Conservation (phyloP, 345 rosid genomes). For the Sonneratia caseolaris region DNA sequence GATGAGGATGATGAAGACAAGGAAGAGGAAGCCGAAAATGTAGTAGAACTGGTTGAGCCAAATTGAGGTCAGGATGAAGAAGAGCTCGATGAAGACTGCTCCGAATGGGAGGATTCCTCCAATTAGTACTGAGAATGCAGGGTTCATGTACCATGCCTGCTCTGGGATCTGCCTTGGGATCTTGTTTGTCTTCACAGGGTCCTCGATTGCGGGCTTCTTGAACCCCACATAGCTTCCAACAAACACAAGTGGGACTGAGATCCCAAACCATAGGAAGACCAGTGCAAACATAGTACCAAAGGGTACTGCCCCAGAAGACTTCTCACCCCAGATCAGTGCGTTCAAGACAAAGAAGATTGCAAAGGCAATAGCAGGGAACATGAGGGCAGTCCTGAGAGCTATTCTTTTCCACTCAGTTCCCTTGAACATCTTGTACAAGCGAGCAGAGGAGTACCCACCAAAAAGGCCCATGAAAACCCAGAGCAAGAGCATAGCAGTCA, state of each 20-base stretch:
- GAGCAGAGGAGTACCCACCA: constrained; percentile 30
- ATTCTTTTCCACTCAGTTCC: constrained; percentile 29
- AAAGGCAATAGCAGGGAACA: constrained; percentile 28
- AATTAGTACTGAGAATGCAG: constrained; percentile 22
- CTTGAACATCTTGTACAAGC: constrained; percentile 26
- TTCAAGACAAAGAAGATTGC: constrained; percentile 27
- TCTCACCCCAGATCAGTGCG: constrained; percentile 37
- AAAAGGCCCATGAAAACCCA: constrained; percentile 40
- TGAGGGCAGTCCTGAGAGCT: constrained; percentile 28
- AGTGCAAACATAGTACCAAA: constrained; percentile 36
- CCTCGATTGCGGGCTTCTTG: constrained; percentile 28
- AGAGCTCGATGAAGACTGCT: constrained; percentile 31
- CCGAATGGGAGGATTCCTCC: constrained; percentile 37
- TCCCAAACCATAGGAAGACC: constrained; percentile 35
- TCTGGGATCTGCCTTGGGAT: constrained; percentile 35
- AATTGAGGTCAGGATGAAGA: constrained; percentile 33
- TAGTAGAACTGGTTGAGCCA: constrained; percentile 43
- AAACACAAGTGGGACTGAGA: constrained; percentile 34
- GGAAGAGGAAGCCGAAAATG: constrained; percentile 36
- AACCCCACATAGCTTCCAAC: constrained; percentile 30
- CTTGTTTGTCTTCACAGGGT: constrained; percentile 32
- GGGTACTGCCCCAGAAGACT: constrained; percentile 39
- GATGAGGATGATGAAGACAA: constrained; percentile 27
- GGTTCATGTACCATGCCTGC: constrained; percentile 32
- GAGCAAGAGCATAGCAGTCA: constrained; percentile 35